Evolutionary conservation across 371 early-diverging fungal species (phyloP).

Genomic region (Rhizomucor pusillus): DNA sequence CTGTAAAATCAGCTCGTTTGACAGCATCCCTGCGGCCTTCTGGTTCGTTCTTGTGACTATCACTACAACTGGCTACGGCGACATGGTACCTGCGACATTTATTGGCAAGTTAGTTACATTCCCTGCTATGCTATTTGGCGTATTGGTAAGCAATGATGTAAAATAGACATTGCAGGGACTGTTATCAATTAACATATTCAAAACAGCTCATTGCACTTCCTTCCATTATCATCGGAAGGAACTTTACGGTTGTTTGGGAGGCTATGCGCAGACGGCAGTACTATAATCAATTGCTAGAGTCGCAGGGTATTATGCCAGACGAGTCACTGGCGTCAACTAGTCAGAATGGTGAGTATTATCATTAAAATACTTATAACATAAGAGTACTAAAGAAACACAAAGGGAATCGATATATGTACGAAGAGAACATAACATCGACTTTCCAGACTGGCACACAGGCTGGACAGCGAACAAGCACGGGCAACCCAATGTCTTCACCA

Average conservation of each 20-base stretch:
- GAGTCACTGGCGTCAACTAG: constrained; percentile 4
- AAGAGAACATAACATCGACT: constrained; percentile 10
- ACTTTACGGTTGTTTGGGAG: constrained; percentile 87
- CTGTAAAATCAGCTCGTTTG: constrained; percentile 51
- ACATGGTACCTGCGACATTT: constrained; percentile 83
- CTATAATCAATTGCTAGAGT: constrained; percentile 9
- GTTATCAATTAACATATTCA: not conserved
- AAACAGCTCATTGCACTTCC: constrained; percentile 76
- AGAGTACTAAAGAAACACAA: not conserved
- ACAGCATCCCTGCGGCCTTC: constrained; percentile 81
- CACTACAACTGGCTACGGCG: constrained; percentile 86
- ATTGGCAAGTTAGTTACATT: constrained; percentile 82
- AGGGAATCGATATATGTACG: constrained; percentile 2
- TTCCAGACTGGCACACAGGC: too few species aligned
- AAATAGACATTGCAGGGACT: not conserved
- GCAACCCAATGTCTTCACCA: constrained; percentile 10
- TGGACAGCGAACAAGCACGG: not conserved
- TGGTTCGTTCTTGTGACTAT: constrained; percentile 85
- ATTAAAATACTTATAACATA: constrained; percentile 8
- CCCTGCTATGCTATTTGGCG: constrained; percentile 84
- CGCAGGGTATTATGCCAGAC: not conserved
- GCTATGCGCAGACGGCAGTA: constrained; percentile 55
- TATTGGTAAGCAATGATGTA: constrained; percentile 47
- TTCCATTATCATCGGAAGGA: constrained; percentile 85
- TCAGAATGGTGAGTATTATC: constrained; percentile 21